These are phyloP conservation scores for Ophiostoma tasmaniense DNA, from an alignment of 2,329 filamentous ascomycete genomes.

Conservation along the genomic window DNA sequence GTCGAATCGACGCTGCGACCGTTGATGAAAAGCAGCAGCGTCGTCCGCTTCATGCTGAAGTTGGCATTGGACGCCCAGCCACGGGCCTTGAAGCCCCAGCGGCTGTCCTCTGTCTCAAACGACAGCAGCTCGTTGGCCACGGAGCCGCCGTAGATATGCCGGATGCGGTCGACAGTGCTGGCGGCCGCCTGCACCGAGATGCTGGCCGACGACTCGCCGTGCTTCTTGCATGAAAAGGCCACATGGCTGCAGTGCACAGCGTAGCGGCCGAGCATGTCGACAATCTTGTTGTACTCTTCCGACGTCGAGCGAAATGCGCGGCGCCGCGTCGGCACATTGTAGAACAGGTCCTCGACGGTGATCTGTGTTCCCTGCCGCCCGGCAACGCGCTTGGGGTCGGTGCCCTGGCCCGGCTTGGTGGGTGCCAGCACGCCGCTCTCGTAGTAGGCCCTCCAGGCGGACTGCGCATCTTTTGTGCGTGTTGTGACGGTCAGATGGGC, in stretches of 20 bases:
- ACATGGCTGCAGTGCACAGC: slow-evolving; percentile 87
- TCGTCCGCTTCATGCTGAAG: slow-evolving; percentile 84
- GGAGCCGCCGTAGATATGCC: slow-evolving; percentile 75
- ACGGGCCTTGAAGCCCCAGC: slow-evolving; percentile 74
- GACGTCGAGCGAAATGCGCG: slow-evolving; percentile 83
- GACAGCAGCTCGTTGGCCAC: slow-evolving; percentile 84
- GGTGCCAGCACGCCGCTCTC: slow-evolving; percentile 72
- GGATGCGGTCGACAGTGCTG: slow-evolving; percentile 70
- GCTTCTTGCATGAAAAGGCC: slow-evolving; percentile 93
- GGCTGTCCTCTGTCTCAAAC: slow-evolving; percentile 61
- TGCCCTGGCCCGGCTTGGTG: slow-evolving; percentile 75
- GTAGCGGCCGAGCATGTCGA: slow-evolving; percentile 89
- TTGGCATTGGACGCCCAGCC: slow-evolving; percentile 89
- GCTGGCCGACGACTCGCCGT: slow-evolving; percentile 75
- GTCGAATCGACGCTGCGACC: slow-evolving; percentile 87
- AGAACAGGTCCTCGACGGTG: slow-evolving; percentile 93
- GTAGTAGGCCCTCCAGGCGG: slow-evolving; percentile 87
- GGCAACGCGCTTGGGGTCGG: slow-evolving; percentile 79
- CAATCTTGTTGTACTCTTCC: slow-evolving; percentile 96
- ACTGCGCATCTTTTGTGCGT: slow-evolving; percentile 76
- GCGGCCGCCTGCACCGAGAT: slow-evolving; percentile 70
- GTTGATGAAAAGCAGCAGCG: slow-evolving; percentile 88
- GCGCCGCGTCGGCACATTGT: slow-evolving; percentile 83
- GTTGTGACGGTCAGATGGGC: slow-evolving; percentile 93
- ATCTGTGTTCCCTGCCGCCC: slow-evolving; percentile 89